Conservation (phyloP, 331 rosid species). For the Malus hybrid region DNA sequence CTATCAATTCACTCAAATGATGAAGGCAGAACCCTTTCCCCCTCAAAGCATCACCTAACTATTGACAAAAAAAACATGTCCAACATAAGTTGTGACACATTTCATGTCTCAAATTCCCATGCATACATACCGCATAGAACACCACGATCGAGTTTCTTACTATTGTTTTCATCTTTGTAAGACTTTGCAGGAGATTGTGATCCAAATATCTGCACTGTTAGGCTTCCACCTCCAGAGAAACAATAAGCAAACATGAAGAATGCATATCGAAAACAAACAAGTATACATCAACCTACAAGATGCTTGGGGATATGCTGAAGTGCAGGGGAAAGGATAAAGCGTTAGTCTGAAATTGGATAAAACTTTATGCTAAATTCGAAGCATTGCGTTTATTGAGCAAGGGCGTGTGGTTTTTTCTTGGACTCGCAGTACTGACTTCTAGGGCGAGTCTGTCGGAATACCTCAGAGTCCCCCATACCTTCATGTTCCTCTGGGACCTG, state of each 20-base stretch:
- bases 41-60: no score
- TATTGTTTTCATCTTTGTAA: constrained; percentile 10
- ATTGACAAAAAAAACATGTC: no score
- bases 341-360: background rate
- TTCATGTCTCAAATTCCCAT: no score
- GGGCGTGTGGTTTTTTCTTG: no score
- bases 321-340: background rate
- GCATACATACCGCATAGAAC: no score
- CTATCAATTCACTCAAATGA: constrained; percentile 24
- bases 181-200: constrained; percentile 25
- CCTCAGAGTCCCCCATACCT: no score
- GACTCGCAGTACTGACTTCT: no score
- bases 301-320: background rate
- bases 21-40: background rate
- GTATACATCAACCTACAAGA: background rate
- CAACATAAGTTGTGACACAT: no score
- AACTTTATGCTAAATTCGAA: background rate
- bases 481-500: no score
- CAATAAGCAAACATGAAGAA: background rate
- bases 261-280: background rate
- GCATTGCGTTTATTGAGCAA: background rate
- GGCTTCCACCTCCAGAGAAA: constrained; percentile 52
- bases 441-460: no score
- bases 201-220: constrained; percentile 58
- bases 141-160: constrained; percentile 18